phyloP scores from a whole-genome alignment of 2,329 filamentous ascomycete genomes.

The Monosporascus sp. region DNA sequence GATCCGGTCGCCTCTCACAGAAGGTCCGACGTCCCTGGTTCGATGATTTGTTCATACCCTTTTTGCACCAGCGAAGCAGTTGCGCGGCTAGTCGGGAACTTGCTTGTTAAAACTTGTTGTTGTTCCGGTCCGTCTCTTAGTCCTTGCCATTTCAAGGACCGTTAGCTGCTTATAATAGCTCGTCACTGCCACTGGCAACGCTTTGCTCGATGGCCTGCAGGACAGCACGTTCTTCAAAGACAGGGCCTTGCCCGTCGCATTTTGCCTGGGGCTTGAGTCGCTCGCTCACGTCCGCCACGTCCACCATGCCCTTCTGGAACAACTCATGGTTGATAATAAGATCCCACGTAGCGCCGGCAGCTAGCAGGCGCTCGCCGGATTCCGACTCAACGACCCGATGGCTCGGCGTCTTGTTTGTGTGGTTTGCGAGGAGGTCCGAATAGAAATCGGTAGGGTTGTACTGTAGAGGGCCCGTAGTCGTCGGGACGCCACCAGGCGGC shows the following conservation, averaged over 20 bases:
- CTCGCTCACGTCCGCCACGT: slow-evolving; percentile 77
- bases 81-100: too few species aligned
- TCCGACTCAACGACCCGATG: slow-evolving; percentile 65
- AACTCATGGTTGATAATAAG: slow-evolving; percentile 76
- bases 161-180: slow-evolving; percentile 53
- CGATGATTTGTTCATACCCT: too few species aligned
- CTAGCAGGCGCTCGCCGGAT: slow-evolving; percentile 64
- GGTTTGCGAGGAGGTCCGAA: slow-evolving; percentile 54
- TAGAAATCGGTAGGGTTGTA: slow-evolving; percentile 72
- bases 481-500: slow-evolving; percentile 39
- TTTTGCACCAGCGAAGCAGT: too few species aligned
- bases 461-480: slow-evolving; percentile 61
- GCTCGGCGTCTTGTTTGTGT: slow-evolving; percentile 57
- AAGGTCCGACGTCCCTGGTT: too few species aligned
- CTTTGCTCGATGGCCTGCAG: slow-evolving; percentile 72
- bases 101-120: background rate
- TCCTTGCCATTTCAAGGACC: background rate
- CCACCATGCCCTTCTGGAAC: slow-evolving; percentile 71
- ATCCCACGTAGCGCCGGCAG: slow-evolving; percentile 81
- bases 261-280: slow-evolving; percentile 67
- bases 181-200: slow-evolving; percentile 70
- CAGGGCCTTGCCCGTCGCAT: slow-evolving; percentile 83
- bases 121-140: background rate
- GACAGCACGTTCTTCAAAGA: slow-evolving; percentile 76
- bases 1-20: too few species aligned